phyloP scores from a whole-genome alignment of 495 filamentous ascomycete species.

The Daldinia loculata region DNA sequence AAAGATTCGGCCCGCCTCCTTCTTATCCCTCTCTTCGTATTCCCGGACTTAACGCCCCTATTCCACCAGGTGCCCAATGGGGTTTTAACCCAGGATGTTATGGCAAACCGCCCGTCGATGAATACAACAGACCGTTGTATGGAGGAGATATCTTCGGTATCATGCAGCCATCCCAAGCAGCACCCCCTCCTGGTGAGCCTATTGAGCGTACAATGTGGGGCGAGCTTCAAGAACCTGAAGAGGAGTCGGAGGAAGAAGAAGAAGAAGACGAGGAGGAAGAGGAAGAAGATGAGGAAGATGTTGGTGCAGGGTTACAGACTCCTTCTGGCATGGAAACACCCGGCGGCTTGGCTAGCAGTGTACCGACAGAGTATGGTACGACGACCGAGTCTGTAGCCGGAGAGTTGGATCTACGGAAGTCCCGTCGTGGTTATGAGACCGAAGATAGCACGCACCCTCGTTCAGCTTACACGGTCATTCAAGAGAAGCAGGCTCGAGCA shows the following conservation, averaged over 20 bases:
- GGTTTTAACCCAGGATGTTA: slow-evolving; percentile 96
- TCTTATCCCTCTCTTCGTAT: slow-evolving; percentile 93
- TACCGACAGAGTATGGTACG: slow-evolving; percentile 78
- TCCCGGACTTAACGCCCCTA: slow-evolving; percentile 92
- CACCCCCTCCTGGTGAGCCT: slow-evolving; percentile 74
- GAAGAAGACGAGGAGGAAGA: slow-evolving; percentile 72
- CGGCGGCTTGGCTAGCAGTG: slow-evolving; percentile 77
- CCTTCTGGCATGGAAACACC: slow-evolving; percentile 83
- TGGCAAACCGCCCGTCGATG: slow-evolving; percentile 93
- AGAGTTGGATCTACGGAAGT: slow-evolving; percentile 92
- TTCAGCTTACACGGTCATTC: slow-evolving; percentile 87
- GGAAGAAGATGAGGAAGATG: slow-evolving; percentile 76
- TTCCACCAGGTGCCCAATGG: slow-evolving; percentile 92
- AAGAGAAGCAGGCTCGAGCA: slow-evolving; percentile 81
- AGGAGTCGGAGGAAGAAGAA: slow-evolving; percentile 82
- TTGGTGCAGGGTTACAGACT: slow-evolving; percentile 73
- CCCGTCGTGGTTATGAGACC: slow-evolving; percentile 84
- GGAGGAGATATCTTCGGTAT: slow-evolving; percentile 95
- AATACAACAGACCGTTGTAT: slow-evolving; percentile 87
- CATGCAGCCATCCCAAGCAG: slow-evolving; percentile 65
- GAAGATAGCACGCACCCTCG: slow-evolving; percentile 79
- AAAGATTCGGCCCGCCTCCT: slow-evolving; percentile 90
- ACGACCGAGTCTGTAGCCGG: slow-evolving; percentile 75
- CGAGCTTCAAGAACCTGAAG: slow-evolving; percentile 85
- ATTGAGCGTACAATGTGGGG: slow-evolving; percentile 93